A percentile compares a stretch with the other conserved stretches of the same genome.
Evolutionary conservation across 768 basidiomycete species (phyloP).

Genomic region (Russula foetens): DNA sequence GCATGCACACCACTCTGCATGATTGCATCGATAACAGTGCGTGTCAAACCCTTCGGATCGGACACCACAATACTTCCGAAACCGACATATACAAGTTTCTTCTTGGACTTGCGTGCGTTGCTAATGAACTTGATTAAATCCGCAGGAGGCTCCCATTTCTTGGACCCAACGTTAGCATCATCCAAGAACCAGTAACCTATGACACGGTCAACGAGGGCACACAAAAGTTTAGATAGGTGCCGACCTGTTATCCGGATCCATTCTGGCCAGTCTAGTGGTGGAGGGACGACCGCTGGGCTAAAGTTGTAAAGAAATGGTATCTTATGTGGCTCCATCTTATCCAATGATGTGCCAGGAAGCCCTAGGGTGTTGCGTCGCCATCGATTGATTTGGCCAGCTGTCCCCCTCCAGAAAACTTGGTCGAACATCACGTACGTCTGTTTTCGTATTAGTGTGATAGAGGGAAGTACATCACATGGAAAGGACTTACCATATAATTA

Average conservation of each 20-base stretch:
- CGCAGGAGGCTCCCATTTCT: constrained; percentile 83
- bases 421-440: constrained; percentile 96
- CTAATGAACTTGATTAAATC: constrained; percentile 80
- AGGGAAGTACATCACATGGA: constrained; percentile 2
- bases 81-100: constrained; percentile 95
- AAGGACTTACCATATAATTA: constrained; percentile 82
- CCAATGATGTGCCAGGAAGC: constrained; percentile 75
- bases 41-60: constrained; percentile 89
- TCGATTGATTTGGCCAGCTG: constrained; percentile 87
- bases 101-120: constrained; percentile 58
- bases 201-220: background rate
- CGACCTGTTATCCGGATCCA: constrained; percentile 91
- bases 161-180: constrained; percentile 80
- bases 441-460: background rate
- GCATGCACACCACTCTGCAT: constrained; percentile 80
- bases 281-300: constrained; percentile 83
- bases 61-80: constrained; percentile 97
- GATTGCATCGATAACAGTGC: constrained; percentile 84
- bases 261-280: constrained; percentile 96
- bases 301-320: constrained; percentile 98
- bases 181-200: constrained; percentile 96
- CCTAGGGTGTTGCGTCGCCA: constrained; percentile 78
- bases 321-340: constrained; percentile 96
- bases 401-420: constrained; percentile 96
- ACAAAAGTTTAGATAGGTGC: background rate